These are phyloP conservation scores for Tylopilus rubrobrunneus DNA, from an alignment of 768 basidiomycete genomes.

Conservation along the genomic window DNA sequence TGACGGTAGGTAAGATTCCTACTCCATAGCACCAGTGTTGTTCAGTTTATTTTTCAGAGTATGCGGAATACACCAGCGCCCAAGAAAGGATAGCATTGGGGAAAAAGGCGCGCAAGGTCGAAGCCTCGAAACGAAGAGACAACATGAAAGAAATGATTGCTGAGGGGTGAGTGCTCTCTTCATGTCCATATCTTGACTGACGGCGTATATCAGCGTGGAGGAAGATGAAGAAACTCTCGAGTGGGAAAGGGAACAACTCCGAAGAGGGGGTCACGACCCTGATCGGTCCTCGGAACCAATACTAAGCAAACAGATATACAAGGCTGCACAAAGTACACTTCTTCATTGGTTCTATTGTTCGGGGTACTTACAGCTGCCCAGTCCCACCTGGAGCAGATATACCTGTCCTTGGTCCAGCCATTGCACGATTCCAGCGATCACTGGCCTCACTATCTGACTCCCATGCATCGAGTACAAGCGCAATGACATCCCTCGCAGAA, in stretches of 20 bases:
- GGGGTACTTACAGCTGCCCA: slow-evolving; percentile 29
- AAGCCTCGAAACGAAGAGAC: slow-evolving; percentile 61
- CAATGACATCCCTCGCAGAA: slow-evolving; percentile 53
- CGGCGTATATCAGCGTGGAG: slow-evolving; percentile 50
- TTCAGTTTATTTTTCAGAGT: slow-evolving; percentile 47
- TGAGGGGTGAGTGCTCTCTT: slow-evolving; percentile 57
- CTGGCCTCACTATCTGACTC: slow-evolving; percentile 61
- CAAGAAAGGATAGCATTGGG: slow-evolving; percentile 83
- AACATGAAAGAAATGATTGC: slow-evolving; percentile 78
- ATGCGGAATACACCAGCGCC: slow-evolving; percentile 82
- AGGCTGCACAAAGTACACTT: slow-evolving; percentile 63
- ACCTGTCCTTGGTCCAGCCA: slow-evolving; percentile 59
- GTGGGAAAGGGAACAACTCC: slow-evolving; percentile 83
- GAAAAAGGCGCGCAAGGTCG: slow-evolving; percentile 73
- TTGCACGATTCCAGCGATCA: slow-evolving; percentile 57
- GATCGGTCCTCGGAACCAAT: slow-evolving; percentile 33
- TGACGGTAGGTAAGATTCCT: slow-evolving; percentile 55
- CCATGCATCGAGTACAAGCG: slow-evolving; percentile 57
- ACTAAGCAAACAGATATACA: slow-evolving; percentile 57
- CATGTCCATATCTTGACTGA: neutral
- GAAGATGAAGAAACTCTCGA: slow-evolving; percentile 81
- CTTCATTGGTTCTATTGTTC: neutral
- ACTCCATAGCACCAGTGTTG: neutral
- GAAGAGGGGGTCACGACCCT: slow-evolving; percentile 58
- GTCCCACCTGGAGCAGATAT: slow-evolving; percentile 65